These are phyloP conservation scores for Heterobasidion occidentale DNA, from an alignment of 1,284 basidiomycete species.

Conservation along the genomic window DNA sequence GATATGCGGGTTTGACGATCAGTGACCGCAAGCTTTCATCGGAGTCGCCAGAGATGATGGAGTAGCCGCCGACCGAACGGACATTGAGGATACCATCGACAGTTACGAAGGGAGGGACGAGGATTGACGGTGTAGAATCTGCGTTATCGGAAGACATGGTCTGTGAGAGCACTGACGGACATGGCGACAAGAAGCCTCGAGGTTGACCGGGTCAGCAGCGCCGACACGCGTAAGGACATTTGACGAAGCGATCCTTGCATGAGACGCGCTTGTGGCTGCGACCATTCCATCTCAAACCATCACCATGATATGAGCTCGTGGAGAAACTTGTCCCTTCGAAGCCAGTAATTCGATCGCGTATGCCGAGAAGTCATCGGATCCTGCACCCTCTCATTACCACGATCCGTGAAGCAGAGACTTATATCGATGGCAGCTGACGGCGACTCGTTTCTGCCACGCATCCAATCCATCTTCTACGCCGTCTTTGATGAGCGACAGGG, in stretches of 20 bases:
- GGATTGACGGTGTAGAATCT: background rate
- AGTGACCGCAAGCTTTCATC: constrained; percentile 1
- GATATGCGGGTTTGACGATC: constrained; percentile 21
- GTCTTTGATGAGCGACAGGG: constrained; percentile 80
- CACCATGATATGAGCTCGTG: too few species aligned
- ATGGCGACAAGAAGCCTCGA: too few species aligned
- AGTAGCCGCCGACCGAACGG: constrained; percentile 26
- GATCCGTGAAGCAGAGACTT: too few species aligned
- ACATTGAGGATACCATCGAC: constrained; percentile 34
- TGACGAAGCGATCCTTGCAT: too few species aligned
- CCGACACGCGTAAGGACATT: too few species aligned
- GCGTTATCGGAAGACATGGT: background rate
- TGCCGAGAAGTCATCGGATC: too few species aligned
- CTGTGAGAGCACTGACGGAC: background rate
- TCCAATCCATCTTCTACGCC: constrained; percentile 84
- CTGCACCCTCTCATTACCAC: too few species aligned
- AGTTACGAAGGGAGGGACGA: constrained; percentile 28
- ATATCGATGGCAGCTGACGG: constrained; percentile 32
- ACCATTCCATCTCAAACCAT: too few species aligned
- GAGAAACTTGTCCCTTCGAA: too few species aligned
- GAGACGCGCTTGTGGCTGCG: too few species aligned
- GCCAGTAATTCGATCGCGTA: too few species aligned
- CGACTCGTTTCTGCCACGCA: constrained; percentile 69
- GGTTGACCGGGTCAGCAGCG: too few species aligned
- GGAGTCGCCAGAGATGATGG: constrained; percentile 3